Evolutionary conservation across 1,284 basidiomycete genomes (phyloP), one percentile per base, ranked within the genome.

Genomic region (Neonothopanus nambi): DNA sequence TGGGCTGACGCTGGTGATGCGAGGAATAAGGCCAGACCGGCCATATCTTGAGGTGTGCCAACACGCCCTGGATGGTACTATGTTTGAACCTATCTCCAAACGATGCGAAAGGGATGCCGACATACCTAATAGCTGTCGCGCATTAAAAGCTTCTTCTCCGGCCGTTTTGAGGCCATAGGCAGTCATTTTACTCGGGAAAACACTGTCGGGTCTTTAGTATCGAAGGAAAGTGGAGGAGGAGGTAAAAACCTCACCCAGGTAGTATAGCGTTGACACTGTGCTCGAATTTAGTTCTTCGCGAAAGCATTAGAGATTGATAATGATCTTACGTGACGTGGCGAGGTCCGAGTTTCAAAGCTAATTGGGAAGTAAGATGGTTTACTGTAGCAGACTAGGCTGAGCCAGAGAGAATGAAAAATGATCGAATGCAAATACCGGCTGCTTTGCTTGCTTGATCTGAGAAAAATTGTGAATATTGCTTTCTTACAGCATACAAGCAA

Each of bases 121-220:
- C 69, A n/a, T 63, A 83, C 87, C 86, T 62, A 80, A 83, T 5
- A 87, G 88, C 59, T 88, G 84, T 6, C 64, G 65, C 0, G 68
- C 63, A 21, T 70, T 73, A 56, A 91, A 78, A 2, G 60, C 68
- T n/a, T 81, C 77, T 44, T 79, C 80, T 4, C 84, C 82, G 12
- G 71, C 70, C 28, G 72, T 76, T 62, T 84, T 80, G 62, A 93
- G 75, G 3, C 85, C 89, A 51, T 78, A 92, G 0, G 87, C 81
- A 1, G 93, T 95, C 93, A 95, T 95, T 68, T 87, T 90, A 50
- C 87, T 89, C 0, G 89, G 90, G 73, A 93, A 94, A 15, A 93
- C 75, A 8, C 88, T 89, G 60, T 15, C 11, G 17, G 41, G 11
- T 20, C 17, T 24, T 30, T 18, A 45, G 15, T 24, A 18, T 39